phyloP scores from a whole-genome alignment of 805 yeast genomes.

The Ogataea chonburiensis region DNA sequence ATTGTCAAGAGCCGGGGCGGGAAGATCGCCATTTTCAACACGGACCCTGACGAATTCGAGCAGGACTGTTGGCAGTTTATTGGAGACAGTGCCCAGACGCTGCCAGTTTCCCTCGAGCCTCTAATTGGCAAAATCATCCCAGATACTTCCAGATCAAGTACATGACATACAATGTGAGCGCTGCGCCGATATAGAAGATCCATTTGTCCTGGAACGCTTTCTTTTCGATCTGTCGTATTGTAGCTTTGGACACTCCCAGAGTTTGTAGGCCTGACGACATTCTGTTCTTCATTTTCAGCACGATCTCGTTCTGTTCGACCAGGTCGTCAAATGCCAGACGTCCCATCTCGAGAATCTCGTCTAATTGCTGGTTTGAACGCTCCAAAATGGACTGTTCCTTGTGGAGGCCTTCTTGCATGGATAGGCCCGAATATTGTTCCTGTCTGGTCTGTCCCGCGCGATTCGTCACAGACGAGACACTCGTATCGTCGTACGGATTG shows the following conservation, averaged over 20 bases:
- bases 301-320: constrained; percentile 76
- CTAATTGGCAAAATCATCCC: constrained; percentile 39
- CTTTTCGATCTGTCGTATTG: constrained; percentile 75
- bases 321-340: constrained; percentile 80
- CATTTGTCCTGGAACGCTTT: constrained; percentile 85
- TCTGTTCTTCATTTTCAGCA: constrained; percentile 58
- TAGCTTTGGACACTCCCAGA: constrained; percentile 81
- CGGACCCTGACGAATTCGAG: constrained; percentile 47
- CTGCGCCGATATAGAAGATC: constrained; percentile 75
- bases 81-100: constrained; percentile 75
- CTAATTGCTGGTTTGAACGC: constrained; percentile 78
- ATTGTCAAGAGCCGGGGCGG: constrained; percentile 72
- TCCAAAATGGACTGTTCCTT: constrained; percentile 65
- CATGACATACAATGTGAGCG: constrained; percentile 61
- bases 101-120: constrained; percentile 67
- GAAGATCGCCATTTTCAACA: constrained; percentile 79
- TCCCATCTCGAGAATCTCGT: constrained; percentile 89
- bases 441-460: constrained; percentile 21
- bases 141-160: constrained; percentile 66
- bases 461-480: constrained; percentile 20
- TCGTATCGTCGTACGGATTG: constrained; percentile 46
- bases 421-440: constrained; percentile 30
- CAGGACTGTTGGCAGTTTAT: constrained; percentile 61
- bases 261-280: constrained; percentile 72
- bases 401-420: constrained; percentile 60